phyloP scores from a whole-genome alignment of 208 protist species.

The Leishmania martiniquensis region DNA sequence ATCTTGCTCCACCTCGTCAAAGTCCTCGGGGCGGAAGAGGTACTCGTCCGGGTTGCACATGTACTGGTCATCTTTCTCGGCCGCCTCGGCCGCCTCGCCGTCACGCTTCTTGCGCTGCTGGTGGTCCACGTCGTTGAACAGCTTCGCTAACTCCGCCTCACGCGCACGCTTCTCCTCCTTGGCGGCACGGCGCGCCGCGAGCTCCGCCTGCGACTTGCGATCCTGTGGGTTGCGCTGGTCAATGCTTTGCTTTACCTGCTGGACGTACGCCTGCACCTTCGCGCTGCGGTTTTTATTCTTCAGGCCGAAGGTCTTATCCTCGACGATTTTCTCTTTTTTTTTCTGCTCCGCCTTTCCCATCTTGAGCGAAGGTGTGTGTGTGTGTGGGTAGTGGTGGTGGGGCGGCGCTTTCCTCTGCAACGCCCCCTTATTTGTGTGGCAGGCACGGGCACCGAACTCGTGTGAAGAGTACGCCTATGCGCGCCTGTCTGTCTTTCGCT shows the following conservation, averaged over 20 bases:
- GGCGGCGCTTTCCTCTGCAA: neutral
- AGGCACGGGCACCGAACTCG: too few species aligned
- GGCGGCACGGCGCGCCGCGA: slow-evolving; percentile 59
- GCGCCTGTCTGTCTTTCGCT: too few species aligned
- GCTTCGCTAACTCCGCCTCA: slow-evolving; percentile 81
- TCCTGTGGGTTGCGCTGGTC: slow-evolving; percentile 67
- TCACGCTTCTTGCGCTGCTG: slow-evolving; percentile 33
- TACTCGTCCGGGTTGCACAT: slow-evolving; percentile 83
- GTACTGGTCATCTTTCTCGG: slow-evolving; percentile 46
- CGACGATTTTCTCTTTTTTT: slow-evolving; percentile 89
- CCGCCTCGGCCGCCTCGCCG: slow-evolving; percentile 23
- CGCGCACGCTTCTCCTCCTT: slow-evolving; percentile 80
- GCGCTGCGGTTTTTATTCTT: slow-evolving; percentile 94
- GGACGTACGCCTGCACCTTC: slow-evolving; percentile 91
- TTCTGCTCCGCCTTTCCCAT: slow-evolving; percentile 82
- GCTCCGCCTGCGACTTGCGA: slow-evolving; percentile 68
- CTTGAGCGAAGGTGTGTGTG: neutral
- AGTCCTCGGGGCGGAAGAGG: slow-evolving; percentile 90
- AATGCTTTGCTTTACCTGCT: slow-evolving; percentile 69
- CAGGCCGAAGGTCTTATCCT: slow-evolving; percentile 94
- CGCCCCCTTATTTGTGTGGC: too few species aligned
- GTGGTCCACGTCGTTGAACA: slow-evolving; percentile 78
- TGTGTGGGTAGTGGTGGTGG: neutral
- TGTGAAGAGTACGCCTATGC: too few species aligned
- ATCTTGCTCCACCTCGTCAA: slow-evolving; percentile 85